Conservation (phyloP, 2,329 filamentous ascomycete genomes). For the Coniochaeta prunicola region DNA sequence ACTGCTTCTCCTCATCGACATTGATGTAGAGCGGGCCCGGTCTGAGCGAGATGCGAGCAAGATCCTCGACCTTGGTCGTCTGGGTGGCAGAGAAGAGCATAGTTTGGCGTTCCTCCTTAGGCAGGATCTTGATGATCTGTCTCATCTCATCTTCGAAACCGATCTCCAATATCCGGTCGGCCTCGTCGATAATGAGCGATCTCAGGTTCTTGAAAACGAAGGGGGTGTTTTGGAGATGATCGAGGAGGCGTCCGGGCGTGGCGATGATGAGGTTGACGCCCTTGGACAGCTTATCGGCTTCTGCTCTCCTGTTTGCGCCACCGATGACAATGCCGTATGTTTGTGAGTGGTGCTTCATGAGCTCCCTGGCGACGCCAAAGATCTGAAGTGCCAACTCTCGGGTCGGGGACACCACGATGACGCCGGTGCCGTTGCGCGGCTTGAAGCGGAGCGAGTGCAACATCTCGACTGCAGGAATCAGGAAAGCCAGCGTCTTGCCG, state of each 20-base stretch:
- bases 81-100: constrained; percentile 99
- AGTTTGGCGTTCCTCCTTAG: constrained; percentile 80
- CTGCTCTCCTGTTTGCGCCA: constrained; percentile 81
- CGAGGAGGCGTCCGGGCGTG: constrained; percentile 84
- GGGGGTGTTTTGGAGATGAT: constrained; percentile 88
- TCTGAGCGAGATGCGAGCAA: constrained; percentile 86
- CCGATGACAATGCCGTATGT: constrained; percentile 84
- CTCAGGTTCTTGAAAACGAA: constrained; percentile 92
- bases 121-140: constrained; percentile 90
- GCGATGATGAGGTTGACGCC: constrained; percentile 93
- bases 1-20: constrained; percentile 83
- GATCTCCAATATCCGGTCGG: constrained; percentile 91
- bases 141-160: constrained; percentile 99
- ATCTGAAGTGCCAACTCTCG: constrained; percentile 93
- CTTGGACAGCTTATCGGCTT: constrained; percentile 89
- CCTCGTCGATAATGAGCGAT: constrained; percentile 90
- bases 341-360: constrained; percentile 88
- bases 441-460: constrained; percentile 86
- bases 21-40: constrained; percentile 95
- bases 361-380: constrained; percentile 86
- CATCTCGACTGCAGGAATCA: constrained; percentile 93
- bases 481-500: constrained; percentile 90
- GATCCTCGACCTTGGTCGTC: constrained; percentile 96
- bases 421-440: constrained; percentile 86
- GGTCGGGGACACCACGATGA: constrained; percentile 87